These are phyloP conservation scores for Drechslerella coelobrocha DNA, from an alignment of 2,329 filamentous ascomycete species.

Conservation along the genomic window DNA sequence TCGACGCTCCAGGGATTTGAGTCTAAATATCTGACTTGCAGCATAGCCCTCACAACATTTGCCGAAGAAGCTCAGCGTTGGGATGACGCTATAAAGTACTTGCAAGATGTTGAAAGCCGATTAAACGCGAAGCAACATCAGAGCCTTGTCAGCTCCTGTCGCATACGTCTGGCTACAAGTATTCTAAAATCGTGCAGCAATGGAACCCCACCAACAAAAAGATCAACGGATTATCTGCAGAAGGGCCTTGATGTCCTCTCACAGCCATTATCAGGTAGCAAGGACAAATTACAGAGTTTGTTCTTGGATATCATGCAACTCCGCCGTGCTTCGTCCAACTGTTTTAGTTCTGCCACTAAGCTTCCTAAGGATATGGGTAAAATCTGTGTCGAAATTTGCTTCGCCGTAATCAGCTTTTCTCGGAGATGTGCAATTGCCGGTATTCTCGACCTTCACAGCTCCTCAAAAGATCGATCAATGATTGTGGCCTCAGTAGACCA, in stretches of 20 bases:
- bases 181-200: constrained; percentile 19
- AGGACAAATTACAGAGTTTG: constrained; percentile 33
- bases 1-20: constrained; percentile 25
- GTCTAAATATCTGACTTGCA: constrained; percentile 32
- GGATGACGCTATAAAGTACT: constrained; percentile 29
- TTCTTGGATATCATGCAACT: constrained; percentile 46
- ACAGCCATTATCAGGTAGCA: constrained; percentile 41
- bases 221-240: constrained; percentile 42
- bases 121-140: constrained; percentile 37
- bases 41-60: constrained; percentile 19
- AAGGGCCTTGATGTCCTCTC: constrained; percentile 25
- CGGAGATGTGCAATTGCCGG: constrained; percentile 39
- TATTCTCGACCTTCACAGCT: constrained; percentile 29
- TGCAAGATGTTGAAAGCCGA: constrained; percentile 15
- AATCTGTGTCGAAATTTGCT: constrained; percentile 34
- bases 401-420: constrained; percentile 32
- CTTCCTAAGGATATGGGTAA: constrained; percentile 2
- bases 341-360: constrained; percentile 7
- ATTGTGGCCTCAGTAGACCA: constrained; percentile 34
- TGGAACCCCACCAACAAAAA: background rate
- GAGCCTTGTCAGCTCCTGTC: constrained; percentile 15
- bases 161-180: constrained; percentile 32
- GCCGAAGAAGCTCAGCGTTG: constrained; percentile 34
- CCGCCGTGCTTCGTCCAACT: constrained; percentile 39
- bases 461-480: constrained; percentile 36